Conservation (phyloP, 1,284 basidiomycete species). For the Leccinum laetum region DNA sequence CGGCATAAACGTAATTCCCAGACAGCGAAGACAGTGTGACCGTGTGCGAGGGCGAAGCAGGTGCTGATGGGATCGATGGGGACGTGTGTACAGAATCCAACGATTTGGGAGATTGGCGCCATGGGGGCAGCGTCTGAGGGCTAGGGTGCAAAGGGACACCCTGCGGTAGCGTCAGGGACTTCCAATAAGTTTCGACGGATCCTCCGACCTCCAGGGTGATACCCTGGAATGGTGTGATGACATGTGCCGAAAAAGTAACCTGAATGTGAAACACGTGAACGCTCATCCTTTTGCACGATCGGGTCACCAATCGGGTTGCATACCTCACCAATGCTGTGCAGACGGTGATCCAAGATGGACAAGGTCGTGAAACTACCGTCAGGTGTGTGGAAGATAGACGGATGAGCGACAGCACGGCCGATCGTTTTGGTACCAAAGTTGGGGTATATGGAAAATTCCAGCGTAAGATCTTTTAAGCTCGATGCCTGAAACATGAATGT, state of each 20-base stretch:
- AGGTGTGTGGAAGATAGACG: slow-evolving; percentile 68
- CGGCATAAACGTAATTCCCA: slow-evolving; percentile 84
- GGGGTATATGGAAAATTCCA: slow-evolving; percentile 97
- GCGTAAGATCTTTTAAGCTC: slow-evolving; percentile 65
- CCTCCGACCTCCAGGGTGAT: slow-evolving; percentile 97
- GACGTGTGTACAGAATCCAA: slow-evolving; percentile 62
- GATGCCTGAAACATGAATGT: slow-evolving; percentile 88
- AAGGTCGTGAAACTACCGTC: slow-evolving; percentile 49
- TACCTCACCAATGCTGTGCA: slow-evolving; percentile 95
- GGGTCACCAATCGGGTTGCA: background rate
- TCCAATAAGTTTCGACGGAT: slow-evolving; percentile 96
- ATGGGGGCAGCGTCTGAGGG: slow-evolving; percentile 27
- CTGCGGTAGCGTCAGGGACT: slow-evolving; percentile 72
- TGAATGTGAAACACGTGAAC: slow-evolving; percentile 31
- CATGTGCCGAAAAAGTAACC: slow-evolving; percentile 89
- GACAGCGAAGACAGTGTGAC: slow-evolving; percentile 85
- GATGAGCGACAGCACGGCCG: slow-evolving; percentile 88
- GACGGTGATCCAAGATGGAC: slow-evolving; percentile 89
- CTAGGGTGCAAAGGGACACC: slow-evolving; percentile 37
- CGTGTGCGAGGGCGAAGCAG: slow-evolving; percentile 41
- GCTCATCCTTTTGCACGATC: slow-evolving; percentile 9
- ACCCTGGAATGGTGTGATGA: slow-evolving; percentile 90
- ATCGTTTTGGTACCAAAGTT: slow-evolving; percentile 99
- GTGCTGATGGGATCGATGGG: slow-evolving; percentile 55
- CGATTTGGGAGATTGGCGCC: slow-evolving; percentile 34